phyloP scores from a whole-genome alignment of 108 stramenopile genomes.

The Seminavis robusta region DNA sequence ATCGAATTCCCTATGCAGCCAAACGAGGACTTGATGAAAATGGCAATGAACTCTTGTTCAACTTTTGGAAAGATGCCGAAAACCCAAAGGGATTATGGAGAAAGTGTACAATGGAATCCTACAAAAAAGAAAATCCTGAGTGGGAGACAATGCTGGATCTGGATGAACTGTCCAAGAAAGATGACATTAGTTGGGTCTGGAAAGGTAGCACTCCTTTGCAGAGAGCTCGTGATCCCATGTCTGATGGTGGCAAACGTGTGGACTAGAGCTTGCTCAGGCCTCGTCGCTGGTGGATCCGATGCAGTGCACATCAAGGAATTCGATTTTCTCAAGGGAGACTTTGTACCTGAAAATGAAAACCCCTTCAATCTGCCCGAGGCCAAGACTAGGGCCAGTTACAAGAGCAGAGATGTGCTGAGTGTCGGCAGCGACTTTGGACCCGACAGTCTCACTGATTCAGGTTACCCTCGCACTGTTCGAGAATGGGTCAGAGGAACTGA shows the following conservation, averaged over 20 bases:
- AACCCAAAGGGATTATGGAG: constrained; percentile 87
- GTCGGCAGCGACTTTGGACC: constrained; percentile 71
- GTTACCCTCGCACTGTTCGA: constrained; percentile 86
- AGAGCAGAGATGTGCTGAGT: constrained; percentile 50
- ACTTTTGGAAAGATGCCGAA: constrained; percentile 75
- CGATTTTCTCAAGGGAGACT: constrained; percentile 69
- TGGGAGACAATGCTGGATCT: constrained; percentile 89
- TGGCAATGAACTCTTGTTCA: constrained; percentile 58
- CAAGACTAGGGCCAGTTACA: constrained; percentile 66
- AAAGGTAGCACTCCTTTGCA: constrained; percentile 61
- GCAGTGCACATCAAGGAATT: constrained; percentile 86
- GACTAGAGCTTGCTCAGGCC: constrained; percentile 62
- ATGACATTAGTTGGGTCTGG: constrained; percentile 87
- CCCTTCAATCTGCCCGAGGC: constrained; percentile 76
- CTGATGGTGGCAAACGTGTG: constrained; percentile 34
- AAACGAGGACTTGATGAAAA: constrained; percentile 56
- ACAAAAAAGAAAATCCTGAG: constrained; percentile 40
- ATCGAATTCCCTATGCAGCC: constrained; percentile 68
- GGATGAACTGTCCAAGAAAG: constrained; percentile 67
- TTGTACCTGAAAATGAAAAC: constrained; percentile 59
- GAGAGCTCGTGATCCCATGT: constrained; percentile 49
- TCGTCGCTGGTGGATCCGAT: constrained; percentile 89
- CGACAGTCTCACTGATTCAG: constrained; percentile 77
- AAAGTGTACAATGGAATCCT: constrained; percentile 60
- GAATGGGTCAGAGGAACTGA: constrained; percentile 90